phyloP scores from a whole-genome alignment of 352 stramenopile genomes.

The Globisporangium spiculum region DNA sequence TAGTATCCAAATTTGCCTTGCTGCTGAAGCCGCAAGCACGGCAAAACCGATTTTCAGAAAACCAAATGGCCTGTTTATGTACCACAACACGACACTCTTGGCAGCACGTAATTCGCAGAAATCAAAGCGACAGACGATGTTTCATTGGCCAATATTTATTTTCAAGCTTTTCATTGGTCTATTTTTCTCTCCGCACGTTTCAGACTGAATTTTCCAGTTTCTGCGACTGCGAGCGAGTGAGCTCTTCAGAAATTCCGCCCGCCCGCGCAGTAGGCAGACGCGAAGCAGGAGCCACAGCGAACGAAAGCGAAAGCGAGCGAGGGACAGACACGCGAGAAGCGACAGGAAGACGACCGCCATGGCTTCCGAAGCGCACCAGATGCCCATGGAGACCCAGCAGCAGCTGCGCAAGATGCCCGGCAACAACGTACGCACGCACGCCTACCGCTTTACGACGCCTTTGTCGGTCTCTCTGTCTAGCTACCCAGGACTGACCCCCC shows the following conservation, averaged over 20 bases:
- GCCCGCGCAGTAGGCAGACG: neutral
- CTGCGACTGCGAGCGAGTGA: neutral
- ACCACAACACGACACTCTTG: slow-evolving; percentile 1
- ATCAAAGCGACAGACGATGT: neutral
- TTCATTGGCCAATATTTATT: slow-evolving; percentile 1
- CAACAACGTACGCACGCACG: slow-evolving; percentile 63
- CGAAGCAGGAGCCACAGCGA: neutral
- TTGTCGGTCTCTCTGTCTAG: neutral
- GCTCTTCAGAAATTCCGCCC: slow-evolving; percentile 4
- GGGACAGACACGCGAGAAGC: neutral
- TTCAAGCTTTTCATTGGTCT: slow-evolving; percentile 1
- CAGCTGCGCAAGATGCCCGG: slow-evolving; percentile 75
- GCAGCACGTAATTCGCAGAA: neutral
- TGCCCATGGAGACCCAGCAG: slow-evolving; percentile 84
- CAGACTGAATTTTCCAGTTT: slow-evolving; percentile 4
- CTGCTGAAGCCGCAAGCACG: too few relatives aligned
- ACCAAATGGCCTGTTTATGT: neutral
- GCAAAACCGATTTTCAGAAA: too few relatives aligned
- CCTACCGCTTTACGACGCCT: neutral
- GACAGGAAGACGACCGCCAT: neutral
- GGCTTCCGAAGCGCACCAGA: slow-evolving; percentile 64
- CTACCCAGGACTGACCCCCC: neutral
- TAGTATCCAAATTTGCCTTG: too few relatives aligned
- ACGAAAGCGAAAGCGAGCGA: neutral
- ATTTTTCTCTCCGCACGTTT: slow-evolving; percentile 6